Evolutionary conservation across 2,329 filamentous ascomycete genomes (phyloP).

Genomic region (Aplosporella prunicola): DNA sequence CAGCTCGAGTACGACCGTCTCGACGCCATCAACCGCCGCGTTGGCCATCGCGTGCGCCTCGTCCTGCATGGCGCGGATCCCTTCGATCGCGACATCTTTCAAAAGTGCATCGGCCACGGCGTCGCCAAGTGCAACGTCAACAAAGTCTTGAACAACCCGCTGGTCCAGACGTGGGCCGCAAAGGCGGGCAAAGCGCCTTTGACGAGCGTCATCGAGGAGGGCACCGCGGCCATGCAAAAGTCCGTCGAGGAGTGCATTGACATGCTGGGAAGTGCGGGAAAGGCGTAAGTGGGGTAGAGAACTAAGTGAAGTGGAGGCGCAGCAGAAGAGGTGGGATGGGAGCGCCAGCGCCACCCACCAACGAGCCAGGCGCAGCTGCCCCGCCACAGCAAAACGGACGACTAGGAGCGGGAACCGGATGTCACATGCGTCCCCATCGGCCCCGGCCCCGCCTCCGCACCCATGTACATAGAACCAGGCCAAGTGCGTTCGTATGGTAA

Average conservation of each 20-base stretch:
- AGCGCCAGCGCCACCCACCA: too few relatives aligned
- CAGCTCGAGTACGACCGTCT: constrained; percentile 51
- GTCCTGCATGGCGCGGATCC: constrained; percentile 52
- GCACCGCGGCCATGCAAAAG: constrained; percentile 45
- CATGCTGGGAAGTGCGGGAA: constrained; percentile 33
- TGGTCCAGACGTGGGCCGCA: constrained; percentile 38
- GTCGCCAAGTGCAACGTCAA: constrained; percentile 52
- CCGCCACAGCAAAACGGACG: too few relatives aligned
- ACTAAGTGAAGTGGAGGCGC: too few relatives aligned
- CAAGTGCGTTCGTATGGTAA: too few relatives aligned
- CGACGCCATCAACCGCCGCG: constrained; percentile 39
- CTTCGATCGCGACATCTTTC: constrained; percentile 46
- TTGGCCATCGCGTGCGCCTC: constrained; percentile 41
- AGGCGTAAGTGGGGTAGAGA: too few relatives aligned
- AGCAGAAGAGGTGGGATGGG: too few relatives aligned
- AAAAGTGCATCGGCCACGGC: constrained; percentile 45
- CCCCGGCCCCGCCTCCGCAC: too few relatives aligned
- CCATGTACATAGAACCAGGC: too few relatives aligned
- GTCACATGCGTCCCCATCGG: too few relatives aligned
- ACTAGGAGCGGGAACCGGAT: too few relatives aligned
- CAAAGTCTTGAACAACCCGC: constrained; percentile 46
- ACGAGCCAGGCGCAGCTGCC: too few relatives aligned
- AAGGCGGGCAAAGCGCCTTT: constrained; percentile 43
- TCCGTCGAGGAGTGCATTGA: constrained; percentile 50
- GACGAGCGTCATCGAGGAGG: constrained; percentile 46